Percentiles rank a stretch among this genome's conserved stretches.
These are phyloP conservation scores for Tremella fuciformis DNA, from an alignment of 768 basidiomycete species.

Conservation along the genomic window DNA sequence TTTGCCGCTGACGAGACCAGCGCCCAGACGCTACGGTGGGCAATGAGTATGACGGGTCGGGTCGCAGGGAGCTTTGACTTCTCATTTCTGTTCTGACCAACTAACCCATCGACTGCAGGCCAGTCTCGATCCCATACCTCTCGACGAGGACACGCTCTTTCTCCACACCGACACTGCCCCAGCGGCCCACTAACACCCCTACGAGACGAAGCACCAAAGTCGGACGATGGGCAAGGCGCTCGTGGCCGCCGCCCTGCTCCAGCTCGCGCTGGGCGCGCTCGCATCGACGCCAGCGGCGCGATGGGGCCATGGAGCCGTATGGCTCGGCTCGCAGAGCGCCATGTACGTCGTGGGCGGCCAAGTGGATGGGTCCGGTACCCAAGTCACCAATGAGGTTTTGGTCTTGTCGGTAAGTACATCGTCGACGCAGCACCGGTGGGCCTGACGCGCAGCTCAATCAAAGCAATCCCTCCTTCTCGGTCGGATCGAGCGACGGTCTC, in stretches of 20 bases:
- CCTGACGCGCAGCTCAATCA: constrained; percentile 35
- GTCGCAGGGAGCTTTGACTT: not conserved
- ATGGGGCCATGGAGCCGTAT: constrained; percentile 51
- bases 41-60: not conserved
- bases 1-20: no score
- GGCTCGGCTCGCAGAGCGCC: constrained; percentile 37
- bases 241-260: constrained; percentile 14
- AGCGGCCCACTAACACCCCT: not conserved
- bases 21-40: no score
- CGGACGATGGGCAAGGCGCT: constrained; percentile 7
- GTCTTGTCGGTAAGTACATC: constrained; percentile 35
- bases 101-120: constrained; percentile 24
- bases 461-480: constrained; percentile 37
- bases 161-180: not conserved
- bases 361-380: constrained; percentile 23
- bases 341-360: constrained; percentile 51
- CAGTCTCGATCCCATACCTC: constrained; percentile 28
- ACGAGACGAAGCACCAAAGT: no score
- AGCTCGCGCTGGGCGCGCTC: constrained; percentile 20
- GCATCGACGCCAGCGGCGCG: constrained; percentile 40
- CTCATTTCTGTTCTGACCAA: constrained; percentile 7
- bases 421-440: not conserved
- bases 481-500: constrained; percentile 31
- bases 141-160: constrained; percentile 32
- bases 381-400: constrained; percentile 51